These are phyloP conservation scores for Plasmodium vivax DNA, from an alignment of 169 alveolate species.

Conservation along the genomic window DNA sequence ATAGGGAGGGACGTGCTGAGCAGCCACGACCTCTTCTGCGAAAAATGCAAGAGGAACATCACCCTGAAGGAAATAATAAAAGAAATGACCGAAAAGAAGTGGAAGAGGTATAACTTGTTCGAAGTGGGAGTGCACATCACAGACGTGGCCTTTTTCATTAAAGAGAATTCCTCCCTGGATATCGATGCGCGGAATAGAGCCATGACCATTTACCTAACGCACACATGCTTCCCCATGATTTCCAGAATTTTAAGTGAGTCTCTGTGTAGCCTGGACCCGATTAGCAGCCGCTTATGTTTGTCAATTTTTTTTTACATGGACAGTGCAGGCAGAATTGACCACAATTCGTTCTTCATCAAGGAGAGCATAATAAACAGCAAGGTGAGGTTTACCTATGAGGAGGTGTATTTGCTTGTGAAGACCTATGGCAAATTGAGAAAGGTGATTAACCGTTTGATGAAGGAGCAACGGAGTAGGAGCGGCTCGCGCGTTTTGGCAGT, in stretches of 20 bases:
- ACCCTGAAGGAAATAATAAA: constrained; percentile 51
- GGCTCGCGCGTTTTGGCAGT: not conserved
- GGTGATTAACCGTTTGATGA: constrained; percentile 19
- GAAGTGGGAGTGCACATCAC: constrained; percentile 97
- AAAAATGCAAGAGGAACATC: constrained; percentile 33
- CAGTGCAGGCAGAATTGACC: constrained; percentile 64
- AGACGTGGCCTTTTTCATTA: constrained; percentile 95
- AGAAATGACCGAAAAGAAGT: constrained; percentile 1
- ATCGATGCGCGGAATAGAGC: constrained; percentile 95
- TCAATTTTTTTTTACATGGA: constrained; percentile 72
- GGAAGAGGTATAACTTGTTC: constrained; percentile 73
- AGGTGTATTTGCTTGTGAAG: constrained; percentile 24
- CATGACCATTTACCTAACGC: constrained; percentile 93
- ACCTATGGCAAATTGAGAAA: constrained; percentile 23
- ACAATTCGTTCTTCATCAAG: constrained; percentile 46
- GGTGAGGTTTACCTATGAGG: constrained; percentile 66
- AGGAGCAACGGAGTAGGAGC: not conserved
- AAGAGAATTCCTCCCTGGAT: constrained; percentile 92
- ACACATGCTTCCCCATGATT: constrained; percentile 78
- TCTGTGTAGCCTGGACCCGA: constrained; percentile 68
- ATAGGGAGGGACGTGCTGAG: constrained; percentile 7
- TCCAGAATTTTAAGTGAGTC: constrained; percentile 65
- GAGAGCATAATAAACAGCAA: constrained; percentile 63
- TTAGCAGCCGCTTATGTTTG: constrained; percentile 37
- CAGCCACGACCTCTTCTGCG: constrained; percentile 37